Evolutionary conservation across 2,329 filamentous ascomycete genomes (phyloP), one percentile per base, ranked within the genome.

Genomic region (Pseudopyricularia javanii): DNA sequence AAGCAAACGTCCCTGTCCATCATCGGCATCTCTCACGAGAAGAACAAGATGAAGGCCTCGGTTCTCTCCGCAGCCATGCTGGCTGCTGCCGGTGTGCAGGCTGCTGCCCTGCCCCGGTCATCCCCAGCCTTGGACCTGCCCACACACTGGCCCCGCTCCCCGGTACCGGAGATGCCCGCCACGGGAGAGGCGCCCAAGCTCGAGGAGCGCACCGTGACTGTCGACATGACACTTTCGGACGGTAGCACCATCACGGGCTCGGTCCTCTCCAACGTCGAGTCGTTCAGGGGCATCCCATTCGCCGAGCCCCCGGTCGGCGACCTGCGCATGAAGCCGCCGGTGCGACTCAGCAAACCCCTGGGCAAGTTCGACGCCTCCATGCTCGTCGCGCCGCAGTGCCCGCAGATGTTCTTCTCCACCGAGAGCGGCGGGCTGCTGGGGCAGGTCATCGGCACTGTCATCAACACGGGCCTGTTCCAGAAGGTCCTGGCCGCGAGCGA

Each of bases 281-380:
- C 73, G 26, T 91, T 88, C 69, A 80, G 77, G 53, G 86, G 83
- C 22, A 88, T 93, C 53, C 87, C 86, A 3, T 93, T 82, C 61
- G 86, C 86, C 2, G 72, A 87, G 56, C 76, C 85, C 1, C 87
- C 87, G 0, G 73, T 78, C 0, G 85, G 83, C 0, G 64, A 72
- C 3, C 70, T 88, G 24, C 81, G 88, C 15, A 75, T 93, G 33
- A 83, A 78, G 61, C 83, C 85, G 7, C 88, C 88, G 1, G 74
- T 81, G 61, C 71, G 75, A 7, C 68, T 87, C 15, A 79, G 73
- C 7, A 66, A 70, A 4, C 60, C 73, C 0, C 65, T 87, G 1
- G 85, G 84, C 1, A 82, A 72, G 0, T 71, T 85, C 35, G 73
- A 80, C 37, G 84, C 82, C 0, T 82, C 78, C 0, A 75, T 74